These are phyloP conservation scores for Creolimax fragrantissima DNA, from an alignment of 78 protist genomes.

Conservation along the genomic window DNA sequence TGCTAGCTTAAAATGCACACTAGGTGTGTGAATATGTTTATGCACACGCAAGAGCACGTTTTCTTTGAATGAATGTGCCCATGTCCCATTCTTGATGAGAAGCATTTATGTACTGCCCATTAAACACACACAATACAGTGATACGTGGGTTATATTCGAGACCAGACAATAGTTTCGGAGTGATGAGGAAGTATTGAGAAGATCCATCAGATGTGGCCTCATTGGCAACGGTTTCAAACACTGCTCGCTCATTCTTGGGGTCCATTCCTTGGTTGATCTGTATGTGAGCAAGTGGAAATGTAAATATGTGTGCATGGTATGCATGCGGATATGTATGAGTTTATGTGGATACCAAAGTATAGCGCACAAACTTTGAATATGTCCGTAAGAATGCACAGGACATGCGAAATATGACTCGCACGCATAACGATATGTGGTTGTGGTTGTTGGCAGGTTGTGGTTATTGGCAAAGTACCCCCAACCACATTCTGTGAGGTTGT, in stretches of 20 bases:
- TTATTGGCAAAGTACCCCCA: no score
- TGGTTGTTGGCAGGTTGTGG: no score
- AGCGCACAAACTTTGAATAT: no score
- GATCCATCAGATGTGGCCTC: neutral
- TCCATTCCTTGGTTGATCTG: constrained; percentile 74
- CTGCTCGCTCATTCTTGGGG: constrained; percentile 68
- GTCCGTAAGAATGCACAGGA: no score
- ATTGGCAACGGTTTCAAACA: constrained; percentile 57
- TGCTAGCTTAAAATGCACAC: no score
- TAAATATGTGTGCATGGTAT: no score
- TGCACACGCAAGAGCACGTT: no score
- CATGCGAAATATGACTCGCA: no score
- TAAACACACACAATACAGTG: constrained; percentile 60
- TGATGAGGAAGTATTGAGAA: constrained; percentile 77
- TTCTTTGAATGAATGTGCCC: neutral
- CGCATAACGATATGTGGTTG: no score
- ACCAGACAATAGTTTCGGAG: constrained; percentile 81
- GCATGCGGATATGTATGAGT: neutral
- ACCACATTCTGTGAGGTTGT: no score
- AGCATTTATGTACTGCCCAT: constrained; percentile 61
- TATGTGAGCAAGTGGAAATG: no score
- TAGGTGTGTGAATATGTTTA: no score
- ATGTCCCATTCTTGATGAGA: constrained; percentile 37
- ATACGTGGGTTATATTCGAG: constrained; percentile 43
- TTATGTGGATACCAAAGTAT: neutral